Conservation (phyloP, 441 rosid species). For the Erodium trifolium region DNA sequence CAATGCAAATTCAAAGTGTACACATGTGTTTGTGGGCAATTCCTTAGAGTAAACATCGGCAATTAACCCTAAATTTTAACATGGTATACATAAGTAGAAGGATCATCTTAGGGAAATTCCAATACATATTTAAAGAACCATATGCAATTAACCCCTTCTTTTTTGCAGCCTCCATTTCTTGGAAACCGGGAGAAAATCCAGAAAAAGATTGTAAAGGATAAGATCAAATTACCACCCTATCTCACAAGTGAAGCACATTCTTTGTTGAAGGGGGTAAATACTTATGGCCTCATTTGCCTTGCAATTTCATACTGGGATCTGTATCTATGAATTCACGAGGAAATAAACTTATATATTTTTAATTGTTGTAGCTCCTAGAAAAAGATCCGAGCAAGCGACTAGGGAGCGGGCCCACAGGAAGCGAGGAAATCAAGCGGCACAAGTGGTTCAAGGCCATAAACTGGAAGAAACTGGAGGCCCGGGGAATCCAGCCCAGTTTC, state of each 20-base stretch:
- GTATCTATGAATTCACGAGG: not conserved
- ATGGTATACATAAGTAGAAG: not conserved
- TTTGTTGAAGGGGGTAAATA: slow-evolving; percentile 49
- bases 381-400: slow-evolving; percentile 68
- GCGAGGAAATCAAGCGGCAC: slow-evolving; percentile 63
- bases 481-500: slow-evolving; percentile 69
- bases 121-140: not conserved
- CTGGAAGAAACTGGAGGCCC: slow-evolving; percentile 76
- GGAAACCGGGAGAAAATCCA: slow-evolving; percentile 48
- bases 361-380: slow-evolving; percentile 51
- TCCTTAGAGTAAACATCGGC: too few species aligned
- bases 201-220: slow-evolving; percentile 53
- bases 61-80: not conserved
- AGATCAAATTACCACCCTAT: slow-evolving; percentile 50
- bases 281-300: slow-evolving; percentile 3
- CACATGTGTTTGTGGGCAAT: too few species aligned
- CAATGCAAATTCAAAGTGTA: too few species aligned
- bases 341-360: not conserved
- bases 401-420: slow-evolving; percentile 62
- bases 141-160: not conserved
- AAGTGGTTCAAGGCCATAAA: slow-evolving; percentile 83
- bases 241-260: slow-evolving; percentile 54
- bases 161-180: slow-evolving; percentile 49
- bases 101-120: not conserved
- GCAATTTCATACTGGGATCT: not conserved